A percentile compares a stretch with the other conserved stretches of the same genome.
Conservation (phyloP, 345 rosid genomes). For the Rhizophora apiculata region DNA sequence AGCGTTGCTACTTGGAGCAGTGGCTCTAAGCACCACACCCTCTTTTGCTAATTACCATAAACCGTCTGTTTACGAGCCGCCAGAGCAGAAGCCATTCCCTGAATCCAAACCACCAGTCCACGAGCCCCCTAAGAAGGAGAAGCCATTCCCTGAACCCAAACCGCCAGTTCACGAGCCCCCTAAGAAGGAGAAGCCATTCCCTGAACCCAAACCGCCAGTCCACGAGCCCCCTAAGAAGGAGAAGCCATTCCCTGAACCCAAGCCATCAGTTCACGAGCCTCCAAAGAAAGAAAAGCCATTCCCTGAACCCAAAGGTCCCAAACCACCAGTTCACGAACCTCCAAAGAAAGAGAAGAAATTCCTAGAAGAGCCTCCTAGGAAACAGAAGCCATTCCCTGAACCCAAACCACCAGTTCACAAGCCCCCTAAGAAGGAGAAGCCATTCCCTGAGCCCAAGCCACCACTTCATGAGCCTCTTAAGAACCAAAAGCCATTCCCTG, state of each 20-base stretch:
- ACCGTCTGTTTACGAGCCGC: background rate
- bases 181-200: background rate
- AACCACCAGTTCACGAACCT: background rate
- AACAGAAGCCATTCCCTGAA: background rate
- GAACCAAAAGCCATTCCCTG: background rate
- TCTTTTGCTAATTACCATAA: background rate
- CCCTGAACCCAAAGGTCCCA: background rate
- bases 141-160: slow-evolving; percentile 5
- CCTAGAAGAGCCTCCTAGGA: background rate
- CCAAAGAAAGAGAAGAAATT: background rate
- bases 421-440: background rate
- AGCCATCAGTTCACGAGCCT: background rate
- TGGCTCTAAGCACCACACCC: slow-evolving; percentile 9
- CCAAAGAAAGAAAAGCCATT: background rate
- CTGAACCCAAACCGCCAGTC: background rate
- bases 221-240: background rate
- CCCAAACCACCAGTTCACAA: background rate
- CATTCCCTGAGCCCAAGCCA: background rate
- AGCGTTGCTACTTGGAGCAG: slow-evolving; percentile 5
- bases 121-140: background rate
- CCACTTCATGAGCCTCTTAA: background rate
- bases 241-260: background rate
- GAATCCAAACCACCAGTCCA: background rate
- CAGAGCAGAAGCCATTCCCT: background rate
- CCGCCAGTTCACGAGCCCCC: background rate